A percentile compares a stretch with the other conserved stretches of the same genome.
These are phyloP conservation scores for Plantago lanceolata DNA, from an alignment of 305 asterid genomes.

Conservation along the genomic window DNA sequence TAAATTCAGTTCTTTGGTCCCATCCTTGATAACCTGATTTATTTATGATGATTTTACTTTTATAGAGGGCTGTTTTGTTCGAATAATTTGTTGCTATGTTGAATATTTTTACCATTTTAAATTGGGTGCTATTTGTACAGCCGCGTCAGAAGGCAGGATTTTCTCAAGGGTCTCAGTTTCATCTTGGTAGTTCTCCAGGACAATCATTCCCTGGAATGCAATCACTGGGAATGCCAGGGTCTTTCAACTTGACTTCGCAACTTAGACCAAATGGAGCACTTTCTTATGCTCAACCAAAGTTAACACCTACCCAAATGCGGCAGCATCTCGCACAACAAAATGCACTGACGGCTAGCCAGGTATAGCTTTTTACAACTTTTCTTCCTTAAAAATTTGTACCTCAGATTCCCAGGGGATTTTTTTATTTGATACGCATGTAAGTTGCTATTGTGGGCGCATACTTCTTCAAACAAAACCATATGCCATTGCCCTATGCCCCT, in stretches of 20 bases:
- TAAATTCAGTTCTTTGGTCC: slow-evolving; percentile 9
- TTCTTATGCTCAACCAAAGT: slow-evolving; percentile 59
- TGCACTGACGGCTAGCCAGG: slow-evolving; percentile 68
- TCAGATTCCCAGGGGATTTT: slow-evolving; percentile 16
- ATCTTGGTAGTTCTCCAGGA: slow-evolving; percentile 68
- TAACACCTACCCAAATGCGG: slow-evolving; percentile 57
- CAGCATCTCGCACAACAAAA: slow-evolving; percentile 76
- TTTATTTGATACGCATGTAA: slow-evolving; percentile 16
- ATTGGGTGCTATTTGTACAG: slow-evolving; percentile 35
- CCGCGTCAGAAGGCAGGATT: slow-evolving; percentile 75
- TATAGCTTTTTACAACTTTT: slow-evolving; percentile 26
- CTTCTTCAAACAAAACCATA: neutral
- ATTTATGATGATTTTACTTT: slow-evolving; percentile 14
- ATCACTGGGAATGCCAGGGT: slow-evolving; percentile 68
- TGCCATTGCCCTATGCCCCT: neutral
- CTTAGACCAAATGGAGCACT: slow-evolving; percentile 61
- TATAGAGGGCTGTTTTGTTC: slow-evolving; percentile 6
- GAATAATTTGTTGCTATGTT: neutral
- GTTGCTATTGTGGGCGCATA: neutral
- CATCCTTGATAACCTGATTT: slow-evolving; percentile 19
- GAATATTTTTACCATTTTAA: neutral
- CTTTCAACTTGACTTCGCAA: slow-evolving; percentile 63
- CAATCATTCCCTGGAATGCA: slow-evolving; percentile 73
- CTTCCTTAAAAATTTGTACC: neutral
- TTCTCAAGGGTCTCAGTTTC: slow-evolving; percentile 76